Evolutionary conservation across 2,329 filamentous ascomycete species (phyloP).

Genomic region (Annulohypoxylon truncatum): DNA sequence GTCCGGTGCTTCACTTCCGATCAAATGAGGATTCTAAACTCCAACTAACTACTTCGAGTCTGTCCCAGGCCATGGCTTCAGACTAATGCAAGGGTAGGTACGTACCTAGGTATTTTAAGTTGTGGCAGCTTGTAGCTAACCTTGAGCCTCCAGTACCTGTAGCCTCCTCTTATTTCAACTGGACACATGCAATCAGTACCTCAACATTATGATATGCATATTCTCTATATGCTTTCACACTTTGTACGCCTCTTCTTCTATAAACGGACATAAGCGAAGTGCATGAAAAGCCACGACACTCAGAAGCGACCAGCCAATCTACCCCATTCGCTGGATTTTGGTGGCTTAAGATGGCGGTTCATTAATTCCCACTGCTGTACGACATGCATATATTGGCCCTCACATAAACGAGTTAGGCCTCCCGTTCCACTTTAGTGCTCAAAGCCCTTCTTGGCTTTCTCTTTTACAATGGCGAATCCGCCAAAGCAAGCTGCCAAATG

Average conservation of each 20-base stretch:
- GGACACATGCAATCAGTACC: neutral
- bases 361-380: constrained; percentile 29
- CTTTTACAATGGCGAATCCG: neutral
- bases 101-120: neutral
- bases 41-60: neutral
- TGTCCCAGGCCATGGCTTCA: neutral
- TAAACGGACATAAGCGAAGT: constrained; percentile 9
- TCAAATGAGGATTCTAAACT: neutral
- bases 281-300: neutral
- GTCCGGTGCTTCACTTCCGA: neutral
- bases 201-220: too few species aligned
- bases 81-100: neutral
- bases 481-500: neutral
- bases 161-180: neutral
- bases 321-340: neutral
- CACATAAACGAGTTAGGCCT: constrained; percentile 20
- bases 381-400: constrained; percentile 22
- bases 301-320: neutral
- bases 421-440: constrained; percentile 27
- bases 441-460: constrained; percentile 6
- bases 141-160: neutral
- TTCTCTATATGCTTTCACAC: neutral
- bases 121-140: neutral
- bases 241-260: neutral
- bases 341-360: constrained; percentile 29